Evolutionary conservation across 129 eudicot species (phyloP).

Genomic region (Centrapalus pauciflorus): DNA sequence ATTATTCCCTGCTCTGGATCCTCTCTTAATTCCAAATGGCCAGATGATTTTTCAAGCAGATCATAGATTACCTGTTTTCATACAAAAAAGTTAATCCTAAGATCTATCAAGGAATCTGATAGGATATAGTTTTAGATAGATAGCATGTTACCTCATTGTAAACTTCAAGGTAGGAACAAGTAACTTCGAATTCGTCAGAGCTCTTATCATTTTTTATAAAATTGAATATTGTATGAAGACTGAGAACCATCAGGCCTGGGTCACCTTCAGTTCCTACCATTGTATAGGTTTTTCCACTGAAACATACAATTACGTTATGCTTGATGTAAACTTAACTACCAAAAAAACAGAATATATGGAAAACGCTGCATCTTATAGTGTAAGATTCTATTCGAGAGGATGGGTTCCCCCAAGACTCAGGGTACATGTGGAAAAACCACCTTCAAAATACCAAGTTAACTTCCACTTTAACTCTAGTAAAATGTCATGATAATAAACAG

Average conservation of each 20-base stretch:
- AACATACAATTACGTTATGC: constrained; percentile 14
- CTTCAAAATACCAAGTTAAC: not conserved
- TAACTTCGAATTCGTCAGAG: constrained; percentile 67
- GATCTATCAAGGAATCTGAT: not conserved
- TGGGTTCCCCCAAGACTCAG: not conserved
- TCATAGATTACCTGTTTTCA: constrained; percentile 87
- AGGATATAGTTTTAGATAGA: not conserved
- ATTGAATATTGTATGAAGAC: constrained; percentile 73
- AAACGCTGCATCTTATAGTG: not conserved
- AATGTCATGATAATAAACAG: not conserved
- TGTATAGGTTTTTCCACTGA: constrained; percentile 94
- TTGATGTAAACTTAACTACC: constrained; percentile 11
- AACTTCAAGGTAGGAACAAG: constrained; percentile 95
- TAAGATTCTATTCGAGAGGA: not conserved
- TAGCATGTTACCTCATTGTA: constrained; percentile 71
- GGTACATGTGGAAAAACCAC: not conserved
- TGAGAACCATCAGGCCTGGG: constrained; percentile 96
- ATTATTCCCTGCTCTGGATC: constrained; percentile 84
- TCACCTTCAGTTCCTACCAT: constrained; percentile 90
- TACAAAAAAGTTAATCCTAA: constrained; percentile 1
- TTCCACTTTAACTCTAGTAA: not conserved
- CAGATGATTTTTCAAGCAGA: constrained; percentile 90
- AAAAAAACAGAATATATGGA: not conserved
- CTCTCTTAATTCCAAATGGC: constrained; percentile 96
- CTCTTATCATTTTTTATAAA: constrained; percentile 54